Conservation (phyloP, 345 rosid species). For the Passiflora organensis region DNA sequence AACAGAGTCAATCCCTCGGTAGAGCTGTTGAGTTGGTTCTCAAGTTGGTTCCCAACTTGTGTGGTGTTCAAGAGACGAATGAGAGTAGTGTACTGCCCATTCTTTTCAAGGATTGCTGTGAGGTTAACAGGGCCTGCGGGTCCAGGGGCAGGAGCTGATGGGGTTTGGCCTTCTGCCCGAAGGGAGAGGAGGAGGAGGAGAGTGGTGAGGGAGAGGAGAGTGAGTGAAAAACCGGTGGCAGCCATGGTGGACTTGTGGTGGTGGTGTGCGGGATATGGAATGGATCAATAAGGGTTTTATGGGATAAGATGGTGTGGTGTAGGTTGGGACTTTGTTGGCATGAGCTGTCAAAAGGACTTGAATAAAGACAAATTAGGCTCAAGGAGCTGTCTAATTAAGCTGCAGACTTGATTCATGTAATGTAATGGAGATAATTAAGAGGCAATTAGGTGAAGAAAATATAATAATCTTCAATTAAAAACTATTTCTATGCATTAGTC, state of each 20-base stretch:
- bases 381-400: conserved; percentile 1
- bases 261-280: conserved; percentile 13
- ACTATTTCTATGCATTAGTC: no score
- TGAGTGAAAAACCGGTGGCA: conserved; percentile 22
- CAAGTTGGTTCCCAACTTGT: conserved; percentile 48
- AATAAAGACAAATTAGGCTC: conserved; percentile 1
- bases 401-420: background rate
- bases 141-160: conserved; percentile 46
- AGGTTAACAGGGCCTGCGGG: conserved; percentile 60
- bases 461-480: no score
- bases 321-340: conserved; percentile 34
- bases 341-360: conserved; percentile 34
- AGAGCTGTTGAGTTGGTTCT: conserved; percentile 65
- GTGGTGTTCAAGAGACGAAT: conserved; percentile 53
- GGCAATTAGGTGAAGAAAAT: no score
- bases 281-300: conserved; percentile 21
- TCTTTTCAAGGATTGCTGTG: conserved; percentile 64
- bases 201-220: conserved; percentile 19
- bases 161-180: conserved; percentile 25
- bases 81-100: conserved; percentile 55
- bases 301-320: conserved; percentile 17
- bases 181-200: conserved; percentile 35
- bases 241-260: conserved; percentile 36
- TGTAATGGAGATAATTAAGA: no score
- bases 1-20: conserved; percentile 70